Conservation (phyloP, 345 rosid species). For the Salix exigua region DNA sequence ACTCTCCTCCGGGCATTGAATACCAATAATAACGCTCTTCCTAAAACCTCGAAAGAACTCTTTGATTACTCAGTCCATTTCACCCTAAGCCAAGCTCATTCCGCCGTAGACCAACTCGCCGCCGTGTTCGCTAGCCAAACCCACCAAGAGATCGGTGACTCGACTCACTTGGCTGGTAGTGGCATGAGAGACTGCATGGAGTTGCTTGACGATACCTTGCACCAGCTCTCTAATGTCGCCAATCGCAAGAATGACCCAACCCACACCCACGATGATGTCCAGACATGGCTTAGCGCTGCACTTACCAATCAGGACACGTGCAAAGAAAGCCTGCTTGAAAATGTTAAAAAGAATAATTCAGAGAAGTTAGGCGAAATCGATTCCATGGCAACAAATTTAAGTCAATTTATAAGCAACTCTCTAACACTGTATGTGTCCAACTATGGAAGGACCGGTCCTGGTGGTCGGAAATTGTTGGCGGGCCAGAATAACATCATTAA, state of each 20-base stretch:
- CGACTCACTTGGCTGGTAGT: constrained; percentile 5
- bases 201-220: constrained; percentile 46
- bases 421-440: constrained; percentile 30
- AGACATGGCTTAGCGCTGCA: constrained; percentile 55
- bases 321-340: constrained; percentile 33
- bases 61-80: constrained; percentile 35
- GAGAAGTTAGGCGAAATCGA: constrained; percentile 13
- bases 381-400: constrained; percentile 32
- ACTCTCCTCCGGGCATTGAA: not conserved
- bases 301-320: constrained; percentile 57
- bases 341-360: not conserved
- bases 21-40: not conserved
- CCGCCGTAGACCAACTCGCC: constrained; percentile 29
- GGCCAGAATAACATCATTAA: not conserved
- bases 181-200: constrained; percentile 44
- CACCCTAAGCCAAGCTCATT: constrained; percentile 32
- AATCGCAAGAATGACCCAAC: not conserved
- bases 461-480: constrained; percentile 16
- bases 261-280: constrained; percentile 28
- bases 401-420: constrained; percentile 28
- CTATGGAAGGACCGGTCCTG: not conserved
- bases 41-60: constrained; percentile 5
- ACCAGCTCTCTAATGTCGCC: constrained; percentile 34
- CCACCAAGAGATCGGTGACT: not conserved
- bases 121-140: not conserved